A percentile compares a stretch with the other conserved stretches of the same genome.
phyloP scores from a whole-genome alignment of 176 grass and related monocot genomes.

The Oryza rufipogon region DNA sequence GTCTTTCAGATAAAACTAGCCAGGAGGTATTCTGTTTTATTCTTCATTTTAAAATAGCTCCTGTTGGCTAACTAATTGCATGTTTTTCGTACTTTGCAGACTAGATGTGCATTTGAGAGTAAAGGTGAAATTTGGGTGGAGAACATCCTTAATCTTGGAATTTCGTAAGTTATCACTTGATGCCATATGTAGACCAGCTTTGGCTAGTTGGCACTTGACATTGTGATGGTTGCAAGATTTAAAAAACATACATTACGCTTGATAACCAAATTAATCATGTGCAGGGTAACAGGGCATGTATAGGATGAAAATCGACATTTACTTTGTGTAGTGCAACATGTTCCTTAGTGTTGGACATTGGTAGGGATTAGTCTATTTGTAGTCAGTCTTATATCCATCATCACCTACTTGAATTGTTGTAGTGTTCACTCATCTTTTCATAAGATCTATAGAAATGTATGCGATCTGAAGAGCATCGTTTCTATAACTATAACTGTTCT shows the following conservation, averaged over 20 bases:
- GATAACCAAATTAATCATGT: not conserved
- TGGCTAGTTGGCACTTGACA: not conserved
- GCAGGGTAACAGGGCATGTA: not conserved
- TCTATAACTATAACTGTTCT: not conserved
- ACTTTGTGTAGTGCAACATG: not conserved
- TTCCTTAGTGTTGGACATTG: not conserved
- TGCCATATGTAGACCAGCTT: not conserved
- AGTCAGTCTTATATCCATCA: not conserved
- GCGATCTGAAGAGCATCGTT: not conserved
- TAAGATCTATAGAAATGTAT: not conserved
- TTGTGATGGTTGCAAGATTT: conserved; percentile 17
- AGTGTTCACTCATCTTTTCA: not conserved
- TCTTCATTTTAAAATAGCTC: not conserved
- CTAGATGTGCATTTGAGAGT: conserved; percentile 82
- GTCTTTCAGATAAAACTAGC: conserved; percentile 34
- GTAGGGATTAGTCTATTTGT: not conserved
- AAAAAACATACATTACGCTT: not conserved
- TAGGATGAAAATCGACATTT: not conserved
- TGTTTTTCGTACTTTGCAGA: conserved; percentile 48
- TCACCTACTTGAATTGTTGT: not conserved
- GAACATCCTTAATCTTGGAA: conserved; percentile 88
- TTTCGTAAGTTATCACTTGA: conserved; percentile 66
- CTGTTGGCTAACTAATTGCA: conserved; percentile 7
- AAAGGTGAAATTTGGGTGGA: conserved; percentile 92
- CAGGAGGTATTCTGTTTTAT: not conserved